phyloP scores from a whole-genome alignment of 805 yeast genomes.

The Pichia gijzeniarum region DNA sequence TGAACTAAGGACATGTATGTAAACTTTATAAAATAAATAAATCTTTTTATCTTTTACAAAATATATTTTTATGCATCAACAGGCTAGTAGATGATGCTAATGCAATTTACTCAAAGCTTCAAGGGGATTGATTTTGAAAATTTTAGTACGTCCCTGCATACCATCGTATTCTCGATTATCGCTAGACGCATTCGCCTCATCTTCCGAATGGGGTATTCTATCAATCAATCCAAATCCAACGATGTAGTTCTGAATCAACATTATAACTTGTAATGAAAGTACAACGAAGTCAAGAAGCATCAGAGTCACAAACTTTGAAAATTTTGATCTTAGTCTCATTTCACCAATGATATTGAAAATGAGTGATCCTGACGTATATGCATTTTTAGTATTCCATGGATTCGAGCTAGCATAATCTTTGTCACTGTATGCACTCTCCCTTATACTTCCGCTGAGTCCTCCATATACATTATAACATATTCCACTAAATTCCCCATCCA shows the following conservation, averaged over 20 bases:
- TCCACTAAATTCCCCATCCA: conserved; percentile 18
- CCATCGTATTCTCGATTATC: conserved; percentile 33
- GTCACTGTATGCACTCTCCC: conserved; percentile 7
- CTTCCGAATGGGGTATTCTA: conserved; percentile 22
- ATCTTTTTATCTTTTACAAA: neutral
- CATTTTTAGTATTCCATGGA: conserved; percentile 11
- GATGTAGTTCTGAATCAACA: conserved; percentile 29
- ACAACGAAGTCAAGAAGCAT: conserved; percentile 30
- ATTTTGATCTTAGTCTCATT: conserved; percentile 17
- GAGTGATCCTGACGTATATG: conserved; percentile 33
- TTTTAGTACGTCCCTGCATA: conserved; percentile 36
- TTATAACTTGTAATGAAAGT: conserved; percentile 25
- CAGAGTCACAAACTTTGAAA: conserved; percentile 24
- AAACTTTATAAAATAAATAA: neutral
- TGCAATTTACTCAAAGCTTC: conserved; percentile 17
- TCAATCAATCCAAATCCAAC: conserved; percentile 24
- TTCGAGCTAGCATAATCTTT: conserved; percentile 5
- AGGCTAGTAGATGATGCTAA: too few relatives aligned
- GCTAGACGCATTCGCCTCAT: conserved; percentile 13
- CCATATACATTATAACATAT: conserved; percentile 10
- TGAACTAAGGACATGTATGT: conserved; percentile 15
- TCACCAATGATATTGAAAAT: conserved; percentile 45
- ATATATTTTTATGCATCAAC: too few relatives aligned
- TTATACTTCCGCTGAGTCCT: conserved; percentile 1
- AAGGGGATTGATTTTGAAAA: conserved; percentile 32